Percentiles rank a stretch among this genome's conserved stretches.
phyloP scores from a whole-genome alignment of 2,329 filamentous ascomycete species.

The Thelonectria olida region DNA sequence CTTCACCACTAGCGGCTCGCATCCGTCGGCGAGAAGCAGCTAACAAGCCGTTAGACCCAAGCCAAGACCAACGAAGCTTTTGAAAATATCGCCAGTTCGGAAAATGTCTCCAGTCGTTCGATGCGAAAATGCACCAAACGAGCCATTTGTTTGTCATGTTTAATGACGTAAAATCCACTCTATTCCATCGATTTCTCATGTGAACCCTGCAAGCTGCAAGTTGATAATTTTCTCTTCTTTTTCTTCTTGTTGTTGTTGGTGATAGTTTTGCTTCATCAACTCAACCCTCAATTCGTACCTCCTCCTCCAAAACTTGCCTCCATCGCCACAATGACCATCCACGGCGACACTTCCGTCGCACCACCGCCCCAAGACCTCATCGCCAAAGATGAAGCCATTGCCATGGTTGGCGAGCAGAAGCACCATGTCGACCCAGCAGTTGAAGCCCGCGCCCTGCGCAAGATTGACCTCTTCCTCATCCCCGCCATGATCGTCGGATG shows the following conservation, averaged over 20 bases:
- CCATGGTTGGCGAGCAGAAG: constrained; percentile 66
- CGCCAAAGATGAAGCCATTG: constrained; percentile 50
- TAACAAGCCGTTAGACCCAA: not conserved
- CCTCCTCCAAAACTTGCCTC: not conserved
- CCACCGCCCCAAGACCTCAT: not conserved
- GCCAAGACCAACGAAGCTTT: not conserved
- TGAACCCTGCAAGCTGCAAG: too few relatives aligned
- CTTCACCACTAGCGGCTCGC: not conserved
- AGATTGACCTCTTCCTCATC: constrained; percentile 74
- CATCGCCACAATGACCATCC: not conserved
- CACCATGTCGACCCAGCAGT: constrained; percentile 63
- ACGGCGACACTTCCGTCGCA: too few relatives aligned
- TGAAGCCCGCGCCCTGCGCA: constrained; percentile 66
- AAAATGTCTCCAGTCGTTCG: too few relatives aligned
- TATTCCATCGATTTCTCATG: too few relatives aligned
- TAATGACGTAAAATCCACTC: too few relatives aligned
- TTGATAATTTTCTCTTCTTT: not conserved
- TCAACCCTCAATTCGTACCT: too few relatives aligned
- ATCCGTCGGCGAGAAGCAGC: not conserved
- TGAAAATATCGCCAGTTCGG: too few relatives aligned
- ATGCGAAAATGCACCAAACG: too few relatives aligned
- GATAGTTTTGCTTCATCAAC: not conserved
- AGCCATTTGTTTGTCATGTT: too few relatives aligned
- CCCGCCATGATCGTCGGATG: constrained; percentile 70
- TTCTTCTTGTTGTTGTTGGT: not conserved